Conservation (phyloP, 1,139 yeast species). For the Casaregolazyma suthepensis region DNA sequence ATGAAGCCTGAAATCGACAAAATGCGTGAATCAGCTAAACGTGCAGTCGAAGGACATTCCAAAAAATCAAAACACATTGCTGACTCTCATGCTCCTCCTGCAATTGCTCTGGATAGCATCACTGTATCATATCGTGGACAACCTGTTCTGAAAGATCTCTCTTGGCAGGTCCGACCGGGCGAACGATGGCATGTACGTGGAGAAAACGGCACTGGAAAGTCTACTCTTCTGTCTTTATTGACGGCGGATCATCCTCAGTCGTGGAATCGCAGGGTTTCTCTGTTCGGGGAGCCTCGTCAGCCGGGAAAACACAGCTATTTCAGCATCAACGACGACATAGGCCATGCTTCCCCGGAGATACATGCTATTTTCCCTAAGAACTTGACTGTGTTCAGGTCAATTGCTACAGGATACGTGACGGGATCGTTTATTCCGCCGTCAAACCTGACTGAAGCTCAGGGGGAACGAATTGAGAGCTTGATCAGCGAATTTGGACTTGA, state of each 20-base stretch:
- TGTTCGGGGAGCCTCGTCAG: conserved; percentile 61
- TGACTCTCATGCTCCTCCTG: conserved; percentile 26
- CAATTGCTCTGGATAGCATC: conserved; percentile 58
- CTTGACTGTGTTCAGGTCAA: conserved; percentile 49
- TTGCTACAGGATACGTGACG: conserved; percentile 68
- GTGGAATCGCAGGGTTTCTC: conserved; percentile 66
- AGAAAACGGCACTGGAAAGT: conserved; percentile 87
- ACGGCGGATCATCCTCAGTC: conserved; percentile 97
- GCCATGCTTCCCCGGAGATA: conserved; percentile 86
- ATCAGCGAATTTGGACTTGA: conserved; percentile 30
- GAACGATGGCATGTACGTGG: conserved; percentile 89
- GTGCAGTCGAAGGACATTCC: neutral
- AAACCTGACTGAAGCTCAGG: conserved; percentile 34
- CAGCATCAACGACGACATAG: conserved; percentile 71
- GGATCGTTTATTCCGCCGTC: conserved; percentile 50
- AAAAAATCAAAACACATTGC: neutral
- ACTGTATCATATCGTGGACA: conserved; percentile 61
- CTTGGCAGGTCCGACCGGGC: conserved; percentile 64
- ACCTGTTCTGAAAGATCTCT: conserved; percentile 52
- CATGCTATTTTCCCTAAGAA: conserved; percentile 71
- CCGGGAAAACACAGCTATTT: conserved; percentile 76
- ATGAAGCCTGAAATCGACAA: conserved; percentile 31
- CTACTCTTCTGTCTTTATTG: conserved; percentile 73
- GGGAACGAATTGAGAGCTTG: conserved; percentile 29
- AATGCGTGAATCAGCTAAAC: conserved; percentile 18